Base-by-base conservation (phyloP, 345 rosid genomes). In the Chamaenerion angustifolium region DNA sequence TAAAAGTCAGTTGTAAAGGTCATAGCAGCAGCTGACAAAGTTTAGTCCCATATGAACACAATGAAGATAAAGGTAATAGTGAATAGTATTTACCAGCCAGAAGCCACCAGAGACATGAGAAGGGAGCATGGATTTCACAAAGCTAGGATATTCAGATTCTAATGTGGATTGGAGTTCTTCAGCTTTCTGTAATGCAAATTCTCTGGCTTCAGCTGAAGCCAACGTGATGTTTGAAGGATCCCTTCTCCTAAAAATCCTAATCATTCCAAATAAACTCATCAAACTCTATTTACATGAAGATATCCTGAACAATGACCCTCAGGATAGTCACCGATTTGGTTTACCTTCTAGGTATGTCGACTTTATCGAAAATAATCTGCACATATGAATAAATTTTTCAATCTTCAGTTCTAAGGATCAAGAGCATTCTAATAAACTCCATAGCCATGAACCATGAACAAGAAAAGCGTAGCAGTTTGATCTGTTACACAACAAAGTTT, bases 71-170 rank as follows among this genome's bases (percentile, higher is more conserved):
- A 35, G 58, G 14, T 4, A 44, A 55, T 12, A 42, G 43, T 9
- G 23, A 21, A 49, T 12, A 8, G 35, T 13, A 45, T 49, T 45
- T 69, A 84, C 96, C 80, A 84, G 94, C 94, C 94, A 88, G 76
- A 85, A 88, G 58, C 95, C 84, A 63, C 93, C 95, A 13, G 87
- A 71, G 40, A 88, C 93, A 58, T 88, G 95, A 3, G 93, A 85
- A 15, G 69, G 89, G 57, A 85, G 81, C 97, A 88, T 88, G n/a
- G 87, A 59, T 63, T 75, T 85, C 7, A 74, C 59, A 52, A 85
- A 78, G 60, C 54, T 65, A 6, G 95, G 95, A 56, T 51, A 64
- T 13, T 68, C 60, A 45, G 66, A 10, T n/a, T 52, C 82, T 41
- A 88, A 61, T 56, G 56, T 53, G 48, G 71, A 64, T 56, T 78